Base-by-base conservation (phyloP, 202 grass and related monocot species). In the Zizania palustris region DNA sequence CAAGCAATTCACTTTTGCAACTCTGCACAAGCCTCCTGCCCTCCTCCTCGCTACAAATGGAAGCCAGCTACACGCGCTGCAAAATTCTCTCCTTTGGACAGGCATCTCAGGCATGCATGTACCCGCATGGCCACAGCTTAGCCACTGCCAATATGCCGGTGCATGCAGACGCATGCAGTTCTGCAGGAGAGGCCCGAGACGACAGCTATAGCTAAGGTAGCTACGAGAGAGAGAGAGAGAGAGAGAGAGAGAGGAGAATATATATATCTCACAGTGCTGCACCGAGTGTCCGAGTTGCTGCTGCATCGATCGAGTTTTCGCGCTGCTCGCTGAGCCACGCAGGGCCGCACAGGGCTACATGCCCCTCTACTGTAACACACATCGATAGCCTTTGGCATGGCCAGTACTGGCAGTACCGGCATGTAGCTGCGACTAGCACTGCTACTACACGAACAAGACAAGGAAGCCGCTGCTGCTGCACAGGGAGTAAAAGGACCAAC, bases 41-140 rank as follows among this genome's bases (percentile, higher is more conserved):
- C 69, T 55, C 60, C 60, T 9, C 44, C 65, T 21, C 28, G 81
- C 46, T 35, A 48, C 66, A 71, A 57, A 78, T 37, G 65, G 36
- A 71, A 77, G 67, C 66, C 38, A 65, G 66, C 74, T 78, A 65
- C 56, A 72, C 56, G 16, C 41, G 67, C 82, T 59, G 74, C 67
- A 13, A 13, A 84, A 78, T 84, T 84, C 67, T 84, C 82, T 72
- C 59, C 48, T 56, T 63, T 53, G 37, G 44, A 19, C 14, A 53
- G 11, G 34, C 43, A 28, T 28, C 51, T 35, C 63, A 61, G 48
- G 6, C 62, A 58, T 4, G 55, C 70, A 59, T 84, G 34, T 46
- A 35, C 45, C 65, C 73, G 38, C 21, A 20, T n/a, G n/a, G 10
- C 28, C 38, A 15, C 12, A 61, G 20, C 39, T 39, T 14, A 22